Evolutionary conservation across 2,329 filamentous ascomycete genomes (phyloP).

Genomic region (Hypoxylon sp.): DNA sequence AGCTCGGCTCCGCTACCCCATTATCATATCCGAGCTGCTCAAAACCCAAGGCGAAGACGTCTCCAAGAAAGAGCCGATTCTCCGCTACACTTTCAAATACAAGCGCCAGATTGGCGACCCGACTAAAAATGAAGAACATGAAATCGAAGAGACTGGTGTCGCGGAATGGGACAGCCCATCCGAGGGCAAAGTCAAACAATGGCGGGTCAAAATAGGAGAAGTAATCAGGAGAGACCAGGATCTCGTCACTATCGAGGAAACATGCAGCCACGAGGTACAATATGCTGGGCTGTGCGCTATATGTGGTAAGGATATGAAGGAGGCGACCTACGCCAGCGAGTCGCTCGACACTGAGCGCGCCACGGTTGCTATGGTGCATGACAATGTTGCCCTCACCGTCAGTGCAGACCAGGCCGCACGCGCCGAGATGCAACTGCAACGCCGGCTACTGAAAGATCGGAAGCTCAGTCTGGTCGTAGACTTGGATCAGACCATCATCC

Average conservation of each 20-base stretch:
- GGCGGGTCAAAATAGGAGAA: slow-evolving; percentile 79
- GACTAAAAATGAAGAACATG: slow-evolving; percentile 69
- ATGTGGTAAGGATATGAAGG: slow-evolving; percentile 97
- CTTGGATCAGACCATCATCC: slow-evolving; percentile 97
- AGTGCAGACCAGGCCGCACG: slow-evolving; percentile 84
- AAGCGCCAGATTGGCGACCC: slow-evolving; percentile 80
- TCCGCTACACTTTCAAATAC: slow-evolving; percentile 90
- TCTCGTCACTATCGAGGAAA: slow-evolving; percentile 85
- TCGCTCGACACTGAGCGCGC: slow-evolving; percentile 85
- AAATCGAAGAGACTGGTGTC: slow-evolving; percentile 76
- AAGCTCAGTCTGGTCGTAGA: slow-evolving; percentile 96
- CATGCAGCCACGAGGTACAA: slow-evolving; percentile 91
- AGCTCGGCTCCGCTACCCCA: slow-evolving; percentile 85
- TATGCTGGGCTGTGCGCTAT: slow-evolving; percentile 91
- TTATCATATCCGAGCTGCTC: slow-evolving; percentile 88
- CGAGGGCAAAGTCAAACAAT: slow-evolving; percentile 82
- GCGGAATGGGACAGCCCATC: slow-evolving; percentile 86
- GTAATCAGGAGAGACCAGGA: slow-evolving; percentile 70
- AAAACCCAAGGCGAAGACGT: slow-evolving; percentile 81
- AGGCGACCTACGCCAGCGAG: slow-evolving; percentile 86
- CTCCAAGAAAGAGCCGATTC: slow-evolving; percentile 79
- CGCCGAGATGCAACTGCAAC: slow-evolving; percentile 88
- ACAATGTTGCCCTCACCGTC: slow-evolving; percentile 87
- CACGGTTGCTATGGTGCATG: slow-evolving; percentile 94
- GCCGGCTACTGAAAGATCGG: slow-evolving; percentile 80